Evolutionary conservation across 106 monocot species (phyloP).

Genomic region (Dendrobium officinale): DNA sequence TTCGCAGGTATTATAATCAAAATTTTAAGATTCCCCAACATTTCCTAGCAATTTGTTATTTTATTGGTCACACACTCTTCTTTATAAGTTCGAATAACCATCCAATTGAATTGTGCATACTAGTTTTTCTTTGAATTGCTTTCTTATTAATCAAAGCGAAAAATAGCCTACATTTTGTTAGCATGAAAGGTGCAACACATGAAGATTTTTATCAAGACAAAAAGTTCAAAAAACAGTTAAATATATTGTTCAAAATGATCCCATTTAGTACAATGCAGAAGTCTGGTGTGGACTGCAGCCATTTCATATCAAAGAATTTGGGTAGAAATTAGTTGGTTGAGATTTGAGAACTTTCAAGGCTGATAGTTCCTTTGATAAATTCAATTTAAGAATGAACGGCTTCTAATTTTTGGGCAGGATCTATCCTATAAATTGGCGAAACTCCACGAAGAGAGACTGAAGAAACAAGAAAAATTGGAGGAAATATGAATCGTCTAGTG

Average conservation of each 20-base stretch:
- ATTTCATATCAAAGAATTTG: too few relatives aligned
- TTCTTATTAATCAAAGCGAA: neutral
- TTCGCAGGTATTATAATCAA: slow-evolving; percentile 48
- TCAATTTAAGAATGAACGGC: too few relatives aligned
- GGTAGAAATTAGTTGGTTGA: too few relatives aligned
- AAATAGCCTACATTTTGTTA: neutral
- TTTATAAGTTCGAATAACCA: neutral
- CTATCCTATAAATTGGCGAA: too few relatives aligned
- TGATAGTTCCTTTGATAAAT: too few relatives aligned
- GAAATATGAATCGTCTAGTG: too few relatives aligned
- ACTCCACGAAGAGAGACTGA: too few relatives aligned
- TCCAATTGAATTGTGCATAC: neutral
- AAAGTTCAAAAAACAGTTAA: neutral
- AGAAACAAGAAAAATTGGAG: too few relatives aligned
- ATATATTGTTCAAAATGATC: neutral
- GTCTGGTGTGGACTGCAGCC: too few relatives aligned
- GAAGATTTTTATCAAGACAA: too few relatives aligned
- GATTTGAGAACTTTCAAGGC: too few relatives aligned
- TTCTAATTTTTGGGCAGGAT: too few relatives aligned
- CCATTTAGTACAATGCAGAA: neutral
- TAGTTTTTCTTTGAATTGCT: neutral
- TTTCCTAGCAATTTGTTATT: neutral
- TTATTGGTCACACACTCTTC: neutral
- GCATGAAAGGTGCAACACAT: neutral
- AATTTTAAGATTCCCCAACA: neutral